Evolutionary conservation across 331 rosid species (phyloP).

Genomic region (Quercus tomentella): DNA sequence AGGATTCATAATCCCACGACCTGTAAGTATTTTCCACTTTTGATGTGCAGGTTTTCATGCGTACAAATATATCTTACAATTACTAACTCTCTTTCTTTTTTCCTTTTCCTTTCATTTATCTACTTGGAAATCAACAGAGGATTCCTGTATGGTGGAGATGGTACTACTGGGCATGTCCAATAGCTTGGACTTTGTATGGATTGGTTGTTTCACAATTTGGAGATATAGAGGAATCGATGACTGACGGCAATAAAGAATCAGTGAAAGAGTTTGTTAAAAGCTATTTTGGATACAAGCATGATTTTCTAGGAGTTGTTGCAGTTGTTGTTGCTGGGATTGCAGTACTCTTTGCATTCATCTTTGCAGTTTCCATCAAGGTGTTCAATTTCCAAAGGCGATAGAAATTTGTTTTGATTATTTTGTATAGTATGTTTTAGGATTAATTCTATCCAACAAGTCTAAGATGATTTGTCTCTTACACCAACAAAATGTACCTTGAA

Average conservation of each 20-base stretch:
- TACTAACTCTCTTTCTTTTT: not conserved
- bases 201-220: constrained; percentile 51
- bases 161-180: constrained; percentile 57
- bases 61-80: not conserved
- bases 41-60: not conserved
- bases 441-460: too few species aligned
- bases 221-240: constrained; percentile 15
- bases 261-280: constrained; percentile 27
- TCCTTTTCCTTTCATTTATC: not conserved
- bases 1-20: constrained; percentile 37
- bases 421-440: not conserved
- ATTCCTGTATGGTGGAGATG: constrained; percentile 72
- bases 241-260: not conserved
- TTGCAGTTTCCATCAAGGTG: constrained; percentile 35
- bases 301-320: constrained; percentile 46
- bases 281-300: constrained; percentile 33
- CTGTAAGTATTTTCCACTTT: constrained; percentile 32
- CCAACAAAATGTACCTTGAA: too few species aligned
- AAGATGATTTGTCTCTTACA: too few species aligned
- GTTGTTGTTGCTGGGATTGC: constrained; percentile 32
- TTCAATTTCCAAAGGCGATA: constrained; percentile 48
- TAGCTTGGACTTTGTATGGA: constrained; percentile 65
- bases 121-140: constrained; percentile 25
- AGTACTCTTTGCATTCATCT: constrained; percentile 38
- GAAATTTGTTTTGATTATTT: not conserved